Base-by-base conservation (phyloP, 805 yeast species). In the Lachancea dasiensis region DNA sequence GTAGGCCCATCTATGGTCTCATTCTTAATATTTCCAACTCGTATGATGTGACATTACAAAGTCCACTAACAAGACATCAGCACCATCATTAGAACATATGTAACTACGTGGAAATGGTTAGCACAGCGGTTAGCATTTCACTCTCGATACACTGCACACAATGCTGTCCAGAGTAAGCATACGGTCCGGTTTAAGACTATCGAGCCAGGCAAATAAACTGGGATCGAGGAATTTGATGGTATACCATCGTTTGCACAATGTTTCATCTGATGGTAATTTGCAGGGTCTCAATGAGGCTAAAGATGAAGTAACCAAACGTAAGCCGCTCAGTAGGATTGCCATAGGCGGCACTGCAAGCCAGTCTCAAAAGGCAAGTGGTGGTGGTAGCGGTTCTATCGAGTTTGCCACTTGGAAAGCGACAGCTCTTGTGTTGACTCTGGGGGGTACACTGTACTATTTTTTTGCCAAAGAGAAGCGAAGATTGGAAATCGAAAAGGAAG, bases 341-440 rank as follows among this genome's bases (percentile, higher is more conserved):
- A 70, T 86, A 44, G 95, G 95, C 6, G 81, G 79, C 1, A 38
- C 69, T 1, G 50, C 57, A 9, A 62, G 31, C 39, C 49, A 31
- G 53, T 50, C 40, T 45, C 52, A 44, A 48, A 66, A 42, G 63
- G 35, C 41, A 7, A 28, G 46, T 5, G 16, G 36, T 19, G 40
- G 40, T 4, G 26, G 46, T 5, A 18, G 36, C 14, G 40, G 40
- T 4, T 51, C 52, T 27, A 69, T 83, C 39, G 94, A 85, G 52
- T 81, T 81, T 62, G 75, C 90, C 8, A 72, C 87, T 6, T 86
- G 97, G 94, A 84, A 83, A 53, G 87, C 95, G 1, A 77, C 84
- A 13, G 61, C 76, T 1, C 54, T 86, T 19, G 73, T 89, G 55
- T 41, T 83, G 2, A 67, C 70, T 0, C 78, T 77, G 14, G 97